These are phyloP conservation scores for Terfezia claveryi DNA, from an alignment of 495 filamentous ascomycete genomes.

Conservation along the genomic window DNA sequence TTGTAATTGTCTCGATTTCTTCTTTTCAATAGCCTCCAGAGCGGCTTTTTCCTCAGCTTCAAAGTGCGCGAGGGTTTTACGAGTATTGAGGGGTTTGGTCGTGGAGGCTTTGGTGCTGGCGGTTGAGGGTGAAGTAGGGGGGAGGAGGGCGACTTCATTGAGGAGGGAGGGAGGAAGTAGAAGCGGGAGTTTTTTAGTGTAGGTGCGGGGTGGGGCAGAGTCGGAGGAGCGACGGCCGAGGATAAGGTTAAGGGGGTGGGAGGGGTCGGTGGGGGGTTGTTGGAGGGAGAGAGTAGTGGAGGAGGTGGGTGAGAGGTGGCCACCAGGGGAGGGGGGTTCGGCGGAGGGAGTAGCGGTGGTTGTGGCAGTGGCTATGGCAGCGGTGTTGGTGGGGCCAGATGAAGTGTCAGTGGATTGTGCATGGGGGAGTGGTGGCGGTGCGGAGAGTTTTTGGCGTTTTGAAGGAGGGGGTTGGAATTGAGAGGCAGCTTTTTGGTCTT, in stretches of 20 bases:
- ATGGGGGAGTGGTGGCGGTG: not conserved
- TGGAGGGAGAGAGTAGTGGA: not conserved
- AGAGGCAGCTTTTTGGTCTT: conserved; percentile 11
- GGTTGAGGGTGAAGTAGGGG: not conserved
- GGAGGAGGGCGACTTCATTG: not conserved
- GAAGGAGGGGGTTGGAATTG: not conserved
- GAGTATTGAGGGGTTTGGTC: not conserved
- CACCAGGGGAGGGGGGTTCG: not conserved
- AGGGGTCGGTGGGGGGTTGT: not conserved
- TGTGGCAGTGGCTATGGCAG: not conserved
- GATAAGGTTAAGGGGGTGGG: not conserved
- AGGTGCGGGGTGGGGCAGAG: not conserved
- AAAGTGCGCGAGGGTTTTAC: not conserved
- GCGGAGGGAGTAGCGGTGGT: not conserved
- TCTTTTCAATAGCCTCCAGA: not conserved
- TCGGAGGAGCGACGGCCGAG: not conserved
- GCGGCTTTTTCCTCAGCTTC: not conserved
- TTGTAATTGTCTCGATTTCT: conserved; percentile 10
- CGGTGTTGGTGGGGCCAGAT: not conserved
- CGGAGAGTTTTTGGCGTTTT: not conserved
- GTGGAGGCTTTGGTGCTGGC: not conserved
- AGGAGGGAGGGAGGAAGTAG: not conserved
- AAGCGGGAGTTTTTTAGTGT: not conserved
- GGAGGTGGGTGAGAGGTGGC: not conserved
- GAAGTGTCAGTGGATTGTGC: too few species aligned